Evolutionary conservation across 2,329 filamentous ascomycete species (phyloP), one percentile per base, ranked within the genome.

Genomic region (Botryotinia globosa): DNA sequence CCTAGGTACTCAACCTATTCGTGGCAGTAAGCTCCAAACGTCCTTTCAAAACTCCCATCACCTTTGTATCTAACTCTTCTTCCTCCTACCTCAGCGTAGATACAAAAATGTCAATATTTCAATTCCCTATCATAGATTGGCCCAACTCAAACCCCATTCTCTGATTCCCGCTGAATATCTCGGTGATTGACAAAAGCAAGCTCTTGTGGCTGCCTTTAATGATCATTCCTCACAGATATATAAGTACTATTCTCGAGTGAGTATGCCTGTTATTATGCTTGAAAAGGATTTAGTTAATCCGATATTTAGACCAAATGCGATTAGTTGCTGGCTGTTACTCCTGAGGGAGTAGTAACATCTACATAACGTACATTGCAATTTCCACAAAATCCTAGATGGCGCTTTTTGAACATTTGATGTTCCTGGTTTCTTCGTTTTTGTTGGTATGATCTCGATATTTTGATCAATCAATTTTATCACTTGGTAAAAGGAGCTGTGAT

Each of bases 1-100:
- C n/a, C n/a, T n/a, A n/a, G n/a, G n/a, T n/a, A n/a, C 44, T 22
- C 44, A 22, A 9, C 20, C 18, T 45, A 7, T 45, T 45, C 18
- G 8, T 7, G 18, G 10, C 14, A n/a, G 48, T 10, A 51, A 51
- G 48, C 25, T 51, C 48, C n/a, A n/a, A n/a, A n/a, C 48, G 14
- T 51, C 1, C 25, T 14, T n/a, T n/a, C 48, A n/a, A n/a, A n/a
- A 5, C 48, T n/a, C 48, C 48, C 0, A 51, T 5, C 9, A 25
- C 3, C 9, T n/a, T 51, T 12, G 48, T 14, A 14, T 14, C 44
- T 6, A 9, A 51, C 4, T n/a, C 9, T 1, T 0, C 1, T 14
- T 6, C 2, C 12, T 51, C 5, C 1, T n/a, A 51, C 6, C 12
- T n/a, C 4, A 51, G 25, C 48, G 1, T 14, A 12, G 12, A 4